Base-by-base conservation (phyloP, 1,284 basidiomycete species). In the Pseudozyma sp. region DNA sequence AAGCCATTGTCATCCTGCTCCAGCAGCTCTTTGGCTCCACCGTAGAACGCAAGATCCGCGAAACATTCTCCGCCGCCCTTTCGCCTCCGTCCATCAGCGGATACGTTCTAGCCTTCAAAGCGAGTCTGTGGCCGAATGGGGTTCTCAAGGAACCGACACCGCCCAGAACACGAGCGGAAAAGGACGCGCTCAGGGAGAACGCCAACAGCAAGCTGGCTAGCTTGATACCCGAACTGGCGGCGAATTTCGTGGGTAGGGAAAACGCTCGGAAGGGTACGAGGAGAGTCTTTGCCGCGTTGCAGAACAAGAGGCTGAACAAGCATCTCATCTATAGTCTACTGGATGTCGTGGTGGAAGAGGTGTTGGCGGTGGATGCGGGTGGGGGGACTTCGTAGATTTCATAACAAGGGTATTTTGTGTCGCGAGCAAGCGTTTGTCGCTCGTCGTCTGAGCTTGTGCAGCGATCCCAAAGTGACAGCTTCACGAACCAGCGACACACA, bases 21-120 rank as follows among this genome's bases (percentile, higher is more conserved):
- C 96, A 98, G 84, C 95, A 98, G 82, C 90, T 97, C 5, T 87
- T 99, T 5, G 96, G 95, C 7, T 92, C 92, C 10, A 98, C 96
- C 0, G 94, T 98, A 72, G 96, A 99, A 93, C 94, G 94, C 67
- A 95, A 95, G 88, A 88, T 96, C 52, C 90, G 93, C 24, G 94
- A 96, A 66, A 90, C 88, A 84, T 87, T 7, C 86, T 89, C 45
- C 83, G 88, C 30, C 89, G 90, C 57, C 1, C 56, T 75, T 3
- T 57, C 69, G 3, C 58, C 73, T 0, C 37, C 47, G 0, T 57
- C 73, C 6, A 77, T 97, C 44, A 87, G 93, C 82, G 86, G 87
- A 1, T 89, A 90, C 68, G 86, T 97, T 53, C 86, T 33, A 0
- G 51, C 57, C 2, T 60, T 97, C 80, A 89, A 90, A 52, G 89